Evolutionary conservation across 2,329 filamentous ascomycete species (phyloP).

Genomic region (Graphilbum sp.): DNA sequence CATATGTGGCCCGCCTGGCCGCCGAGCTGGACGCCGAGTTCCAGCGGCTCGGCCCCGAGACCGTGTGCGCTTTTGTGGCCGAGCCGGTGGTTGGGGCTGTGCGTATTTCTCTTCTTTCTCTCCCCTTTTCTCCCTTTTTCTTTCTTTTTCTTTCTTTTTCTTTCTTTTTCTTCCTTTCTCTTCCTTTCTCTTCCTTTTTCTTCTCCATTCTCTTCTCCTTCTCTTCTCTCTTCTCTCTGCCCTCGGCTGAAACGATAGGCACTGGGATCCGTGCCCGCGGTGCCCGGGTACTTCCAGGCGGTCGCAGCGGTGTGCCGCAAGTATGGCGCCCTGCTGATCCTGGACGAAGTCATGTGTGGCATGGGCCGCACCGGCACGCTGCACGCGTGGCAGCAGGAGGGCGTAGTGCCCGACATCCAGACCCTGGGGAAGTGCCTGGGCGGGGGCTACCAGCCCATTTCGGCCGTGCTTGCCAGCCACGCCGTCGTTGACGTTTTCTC

Average conservation of each 20-base stretch:
- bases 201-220: too few species aligned
- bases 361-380: conserved; percentile 44
- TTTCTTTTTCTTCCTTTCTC: background rate
- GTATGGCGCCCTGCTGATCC: conserved; percentile 36
- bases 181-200: background rate
- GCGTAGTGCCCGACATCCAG: conserved; percentile 42
- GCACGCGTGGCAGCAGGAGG: conserved; percentile 47
- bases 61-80: conserved; percentile 54
- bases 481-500: conserved; percentile 30
- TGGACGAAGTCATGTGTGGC: conserved; percentile 53
- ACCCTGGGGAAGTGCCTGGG: conserved; percentile 47
- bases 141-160: too few species aligned
- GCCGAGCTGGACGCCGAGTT: conserved; percentile 54
- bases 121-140: too few species aligned
- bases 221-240: too few species aligned
- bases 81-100: conserved; percentile 61
- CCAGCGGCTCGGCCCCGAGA: conserved; percentile 42
- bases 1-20: conserved; percentile 44
- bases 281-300: conserved; percentile 36
- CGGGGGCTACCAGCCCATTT: conserved; percentile 43
- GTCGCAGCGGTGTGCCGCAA: conserved; percentile 35
- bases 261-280: conserved; percentile 32
- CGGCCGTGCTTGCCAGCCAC: conserved; percentile 36
- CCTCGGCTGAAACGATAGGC: too few species aligned
- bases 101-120: too few species aligned